These are phyloP conservation scores for Pestalotiopsis sp. DNA, from an alignment of 2,329 filamentous ascomycete genomes.

Conservation along the genomic window DNA sequence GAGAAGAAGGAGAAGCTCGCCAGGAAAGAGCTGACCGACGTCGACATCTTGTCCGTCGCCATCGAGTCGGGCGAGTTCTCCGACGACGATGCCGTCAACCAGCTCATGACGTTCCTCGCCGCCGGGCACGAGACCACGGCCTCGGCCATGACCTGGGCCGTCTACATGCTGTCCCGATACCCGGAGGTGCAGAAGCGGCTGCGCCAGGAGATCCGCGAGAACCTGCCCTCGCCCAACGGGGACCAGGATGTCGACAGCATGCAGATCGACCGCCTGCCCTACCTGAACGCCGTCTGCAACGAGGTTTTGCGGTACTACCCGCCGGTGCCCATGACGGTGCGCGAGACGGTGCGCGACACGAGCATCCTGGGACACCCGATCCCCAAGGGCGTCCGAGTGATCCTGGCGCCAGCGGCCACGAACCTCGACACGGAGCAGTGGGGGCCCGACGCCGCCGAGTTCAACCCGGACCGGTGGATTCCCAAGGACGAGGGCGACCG, in stretches of 20 bases:
- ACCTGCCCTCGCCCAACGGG: conserved; percentile 38
- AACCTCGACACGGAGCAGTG: conserved; percentile 73
- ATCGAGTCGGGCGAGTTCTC: conserved; percentile 39
- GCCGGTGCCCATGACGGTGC: conserved; percentile 59
- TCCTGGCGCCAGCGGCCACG: conserved; percentile 67
- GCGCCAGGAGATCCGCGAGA: conserved; percentile 40
- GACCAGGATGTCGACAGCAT: conserved; percentile 28
- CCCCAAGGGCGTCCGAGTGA: conserved; percentile 66
- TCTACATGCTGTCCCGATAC: conserved; percentile 39
- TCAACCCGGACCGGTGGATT: conserved; percentile 81
- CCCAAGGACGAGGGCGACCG: conserved; percentile 36
- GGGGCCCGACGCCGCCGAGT: conserved; percentile 74
- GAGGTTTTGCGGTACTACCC: conserved; percentile 45
- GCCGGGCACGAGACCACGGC: conserved; percentile 50
- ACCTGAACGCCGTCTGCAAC: conserved; percentile 45
- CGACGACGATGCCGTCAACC: conserved; percentile 40
- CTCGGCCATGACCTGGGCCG: conserved; percentile 41
- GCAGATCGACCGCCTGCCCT: conserved; percentile 42
- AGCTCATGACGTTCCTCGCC: conserved; percentile 46
- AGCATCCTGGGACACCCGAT: conserved; percentile 60
- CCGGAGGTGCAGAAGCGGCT: conserved; percentile 40
- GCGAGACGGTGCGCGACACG: conserved; percentile 58
- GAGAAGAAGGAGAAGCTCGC: conserved; percentile 64
- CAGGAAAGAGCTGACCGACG: conserved; percentile 42
- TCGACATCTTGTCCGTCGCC: conserved; percentile 41